Percentiles rank a stretch among this genome's conserved stretches.
Conservation (phyloP, 306 rosid genomes). For the Gillenia trifoliata region DNA sequence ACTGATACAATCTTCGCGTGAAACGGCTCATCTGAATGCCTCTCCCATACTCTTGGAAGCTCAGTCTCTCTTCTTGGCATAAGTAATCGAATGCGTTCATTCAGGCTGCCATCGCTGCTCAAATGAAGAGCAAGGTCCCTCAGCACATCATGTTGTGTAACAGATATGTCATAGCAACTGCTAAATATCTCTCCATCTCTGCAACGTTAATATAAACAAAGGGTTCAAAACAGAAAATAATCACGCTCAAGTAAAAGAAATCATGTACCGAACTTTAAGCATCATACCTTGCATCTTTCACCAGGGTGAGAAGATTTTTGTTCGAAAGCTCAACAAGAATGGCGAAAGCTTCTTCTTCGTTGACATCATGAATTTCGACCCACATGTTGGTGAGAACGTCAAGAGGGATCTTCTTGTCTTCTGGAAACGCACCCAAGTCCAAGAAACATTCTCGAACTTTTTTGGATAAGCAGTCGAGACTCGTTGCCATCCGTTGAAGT, state of each 20-base stretch:
- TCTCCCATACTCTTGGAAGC: constrained; percentile 78
- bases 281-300: constrained; percentile 58
- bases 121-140: constrained; percentile 77
- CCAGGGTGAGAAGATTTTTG: constrained; percentile 76
- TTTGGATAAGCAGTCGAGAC: constrained; percentile 43
- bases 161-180: constrained; percentile 72
- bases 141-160: constrained; percentile 80
- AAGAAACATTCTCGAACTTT: constrained; percentile 73
- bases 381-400: constrained; percentile 78
- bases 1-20: constrained; percentile 72
- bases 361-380: constrained; percentile 75
- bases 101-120: constrained; percentile 34
- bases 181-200: constrained; percentile 65
- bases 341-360: constrained; percentile 66
- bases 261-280: neutral
- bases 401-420: constrained; percentile 81
- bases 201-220: constrained; percentile 17
- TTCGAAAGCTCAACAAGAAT: constrained; percentile 74
- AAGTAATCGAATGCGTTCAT: constrained; percentile 52
- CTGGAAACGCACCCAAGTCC: constrained; percentile 81
- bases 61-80: constrained; percentile 68
- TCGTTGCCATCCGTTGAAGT: constrained; percentile 64
- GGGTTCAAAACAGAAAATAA: constrained; percentile 3
- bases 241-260: neutral
- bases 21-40: constrained; percentile 46